A percentile compares a stretch with the other conserved stretches of the same genome.
Evolutionary conservation across 2,329 filamentous ascomycete genomes (phyloP).

Genomic region (Pyricularia sp.): DNA sequence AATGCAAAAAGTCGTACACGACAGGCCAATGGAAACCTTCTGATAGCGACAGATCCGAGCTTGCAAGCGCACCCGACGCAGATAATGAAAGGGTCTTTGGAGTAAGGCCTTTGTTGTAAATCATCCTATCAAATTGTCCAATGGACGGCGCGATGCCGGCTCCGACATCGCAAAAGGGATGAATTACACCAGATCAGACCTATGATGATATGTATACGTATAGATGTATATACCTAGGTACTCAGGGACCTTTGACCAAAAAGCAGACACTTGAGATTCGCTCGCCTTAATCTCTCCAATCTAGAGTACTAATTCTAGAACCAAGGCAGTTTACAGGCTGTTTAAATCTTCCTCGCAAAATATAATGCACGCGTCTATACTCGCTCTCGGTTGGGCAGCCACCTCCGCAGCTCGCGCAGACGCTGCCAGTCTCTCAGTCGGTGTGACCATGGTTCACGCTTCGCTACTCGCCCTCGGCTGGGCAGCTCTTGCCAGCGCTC

Average conservation of each 20-base stretch:
- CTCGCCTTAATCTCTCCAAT: not conserved
- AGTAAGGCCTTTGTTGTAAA: not conserved
- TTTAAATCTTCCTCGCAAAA: not conserved
- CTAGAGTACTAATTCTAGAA: not conserved
- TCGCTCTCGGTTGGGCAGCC: not conserved
- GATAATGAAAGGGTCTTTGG: not conserved
- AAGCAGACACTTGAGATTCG: not conserved
- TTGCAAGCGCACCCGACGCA: too few species aligned
- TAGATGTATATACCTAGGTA: not conserved
- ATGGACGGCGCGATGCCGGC: not conserved
- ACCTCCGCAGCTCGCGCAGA: not conserved
- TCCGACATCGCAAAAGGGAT: not conserved
- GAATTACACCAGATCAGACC: not conserved
- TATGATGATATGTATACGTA: not conserved
- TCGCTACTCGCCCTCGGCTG: not conserved
- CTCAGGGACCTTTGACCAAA: too few species aligned
- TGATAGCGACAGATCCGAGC: not conserved
- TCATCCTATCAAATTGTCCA: not conserved
- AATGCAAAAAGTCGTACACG: not conserved
- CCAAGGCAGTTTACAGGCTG: not conserved
- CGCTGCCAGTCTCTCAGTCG: not conserved
- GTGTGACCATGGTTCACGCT: not conserved
- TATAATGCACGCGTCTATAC: not conserved
- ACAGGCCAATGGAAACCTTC: not conserved
- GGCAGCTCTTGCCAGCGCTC: constrained; percentile 11